These are phyloP conservation scores for Suillus lakei DNA, from an alignment of 768 basidiomycete genomes.

Conservation along the genomic window DNA sequence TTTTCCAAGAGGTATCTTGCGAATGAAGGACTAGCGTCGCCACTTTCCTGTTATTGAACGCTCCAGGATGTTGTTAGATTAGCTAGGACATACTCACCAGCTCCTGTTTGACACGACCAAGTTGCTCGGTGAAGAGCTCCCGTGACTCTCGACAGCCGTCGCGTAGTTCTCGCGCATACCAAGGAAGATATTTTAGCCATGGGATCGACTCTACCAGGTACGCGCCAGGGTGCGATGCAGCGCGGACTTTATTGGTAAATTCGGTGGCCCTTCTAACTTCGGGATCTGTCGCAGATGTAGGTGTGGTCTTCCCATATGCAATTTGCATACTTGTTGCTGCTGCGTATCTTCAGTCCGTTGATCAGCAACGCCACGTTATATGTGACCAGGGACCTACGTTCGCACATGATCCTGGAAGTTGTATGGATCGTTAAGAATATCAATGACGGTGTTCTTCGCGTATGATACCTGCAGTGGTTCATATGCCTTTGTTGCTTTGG, in stretches of 20 bases:
- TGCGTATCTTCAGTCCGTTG: slow-evolving; percentile 25
- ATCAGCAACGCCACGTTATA: background rate
- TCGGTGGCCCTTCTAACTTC: slow-evolving; percentile 13
- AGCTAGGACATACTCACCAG: slow-evolving; percentile 36
- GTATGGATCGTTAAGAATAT: slow-evolving; percentile 29
- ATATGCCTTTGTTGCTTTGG: slow-evolving; percentile 50
- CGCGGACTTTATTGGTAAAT: background rate
- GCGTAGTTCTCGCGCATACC: slow-evolving; percentile 56
- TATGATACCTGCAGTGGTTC: slow-evolving; percentile 48
- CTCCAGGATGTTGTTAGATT: background rate
- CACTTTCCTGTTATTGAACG: slow-evolving; percentile 13
- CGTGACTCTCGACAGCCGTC: slow-evolving; percentile 57
- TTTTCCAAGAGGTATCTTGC: slow-evolving; percentile 57
- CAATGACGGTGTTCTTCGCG: slow-evolving; percentile 22
- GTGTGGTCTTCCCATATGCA: slow-evolving; percentile 32
- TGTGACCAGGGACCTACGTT: slow-evolving; percentile 42
- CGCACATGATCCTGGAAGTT: slow-evolving; percentile 32
- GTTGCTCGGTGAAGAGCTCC: slow-evolving; percentile 51
- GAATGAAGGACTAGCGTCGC: slow-evolving; percentile 41
- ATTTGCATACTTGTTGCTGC: slow-evolving; percentile 29
- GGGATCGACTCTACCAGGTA: slow-evolving; percentile 42
- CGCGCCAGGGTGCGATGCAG: slow-evolving; percentile 34
- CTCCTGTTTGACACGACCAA: slow-evolving; percentile 47
- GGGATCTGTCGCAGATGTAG: slow-evolving; percentile 19
- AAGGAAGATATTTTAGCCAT: slow-evolving; percentile 51